Conservation (phyloP, 345 rosid species). For the Syzygium aromaticum region DNA sequence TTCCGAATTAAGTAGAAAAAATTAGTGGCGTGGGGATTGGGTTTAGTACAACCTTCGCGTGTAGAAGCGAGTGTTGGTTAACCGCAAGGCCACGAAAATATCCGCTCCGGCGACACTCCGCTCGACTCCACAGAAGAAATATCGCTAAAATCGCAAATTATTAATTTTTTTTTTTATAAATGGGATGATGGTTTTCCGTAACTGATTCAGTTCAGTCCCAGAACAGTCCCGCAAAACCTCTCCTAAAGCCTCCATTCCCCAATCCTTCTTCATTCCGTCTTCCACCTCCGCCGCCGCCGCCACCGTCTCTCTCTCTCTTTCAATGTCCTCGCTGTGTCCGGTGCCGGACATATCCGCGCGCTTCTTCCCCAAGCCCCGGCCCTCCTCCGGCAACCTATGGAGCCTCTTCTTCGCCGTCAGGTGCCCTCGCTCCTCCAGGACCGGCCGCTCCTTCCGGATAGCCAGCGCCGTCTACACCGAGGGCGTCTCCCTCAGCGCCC, state of each 20-base stretch:
- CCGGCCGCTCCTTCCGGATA: slow-evolving; percentile 13
- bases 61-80: neutral
- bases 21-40: neutral
- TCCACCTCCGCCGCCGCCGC: neutral
- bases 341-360: slow-evolving; percentile 21
- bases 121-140: neutral
- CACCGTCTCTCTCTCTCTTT: neutral
- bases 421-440: slow-evolving; percentile 6
- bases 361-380: slow-evolving; percentile 12
- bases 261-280: neutral
- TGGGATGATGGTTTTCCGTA: neutral
- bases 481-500: slow-evolving; percentile 13
- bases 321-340: slow-evolving; percentile 43
- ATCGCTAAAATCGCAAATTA: neutral
- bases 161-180: neutral
- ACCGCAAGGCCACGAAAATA: neutral
- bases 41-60: neutral
- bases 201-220: neutral
- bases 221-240: slow-evolving; percentile 11
- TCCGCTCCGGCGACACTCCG: neutral
- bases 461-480: slow-evolving; percentile 36
- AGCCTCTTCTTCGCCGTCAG: slow-evolving; percentile 9
- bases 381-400: slow-evolving; percentile 3
- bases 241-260: slow-evolving; percentile 16
- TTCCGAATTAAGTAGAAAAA: neutral